Percentiles rank a stretch among this genome's conserved stretches.
Evolutionary conservation across 306 rosid genomes (phyloP).

Genomic region (Quercus berberidifolia): DNA sequence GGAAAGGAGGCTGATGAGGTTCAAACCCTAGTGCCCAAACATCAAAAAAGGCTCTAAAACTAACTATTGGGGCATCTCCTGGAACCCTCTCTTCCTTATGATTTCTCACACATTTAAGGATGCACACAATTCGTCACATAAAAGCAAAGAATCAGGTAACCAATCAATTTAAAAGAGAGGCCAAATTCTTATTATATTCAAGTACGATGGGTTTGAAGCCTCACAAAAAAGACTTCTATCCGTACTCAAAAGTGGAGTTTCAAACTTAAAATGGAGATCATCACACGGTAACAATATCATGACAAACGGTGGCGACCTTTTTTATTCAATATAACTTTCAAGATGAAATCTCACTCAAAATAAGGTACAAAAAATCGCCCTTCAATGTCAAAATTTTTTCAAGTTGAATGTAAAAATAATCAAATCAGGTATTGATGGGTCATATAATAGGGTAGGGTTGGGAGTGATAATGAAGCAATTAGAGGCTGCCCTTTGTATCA

Average conservation of each 20-base stretch:
- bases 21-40: too few species aligned
- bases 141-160: background rate
- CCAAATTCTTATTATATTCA: background rate
- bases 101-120: background rate
- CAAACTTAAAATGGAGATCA: background rate
- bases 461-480: slow-evolving; percentile 4
- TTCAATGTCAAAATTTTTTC: background rate
- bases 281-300: background rate
- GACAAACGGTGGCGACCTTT: background rate
- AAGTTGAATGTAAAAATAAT: background rate
- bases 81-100: too few species aligned
- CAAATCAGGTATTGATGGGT: background rate
- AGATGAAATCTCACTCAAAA: background rate
- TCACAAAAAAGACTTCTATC: background rate
- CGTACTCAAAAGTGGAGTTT: background rate
- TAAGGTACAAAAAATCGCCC: background rate
- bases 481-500: slow-evolving; percentile 9
- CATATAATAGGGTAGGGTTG: background rate
- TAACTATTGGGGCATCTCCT: too few species aligned
- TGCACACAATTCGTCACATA: background rate
- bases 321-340: background rate
- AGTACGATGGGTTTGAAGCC: background rate
- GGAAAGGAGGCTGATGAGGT: too few species aligned
- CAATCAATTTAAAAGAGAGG: background rate
- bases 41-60: too few species aligned